Percentiles rank a stretch among this genome's conserved stretches.
phyloP scores from a whole-genome alignment of 202 grass and related monocot species.

The Panicum hallii region DNA sequence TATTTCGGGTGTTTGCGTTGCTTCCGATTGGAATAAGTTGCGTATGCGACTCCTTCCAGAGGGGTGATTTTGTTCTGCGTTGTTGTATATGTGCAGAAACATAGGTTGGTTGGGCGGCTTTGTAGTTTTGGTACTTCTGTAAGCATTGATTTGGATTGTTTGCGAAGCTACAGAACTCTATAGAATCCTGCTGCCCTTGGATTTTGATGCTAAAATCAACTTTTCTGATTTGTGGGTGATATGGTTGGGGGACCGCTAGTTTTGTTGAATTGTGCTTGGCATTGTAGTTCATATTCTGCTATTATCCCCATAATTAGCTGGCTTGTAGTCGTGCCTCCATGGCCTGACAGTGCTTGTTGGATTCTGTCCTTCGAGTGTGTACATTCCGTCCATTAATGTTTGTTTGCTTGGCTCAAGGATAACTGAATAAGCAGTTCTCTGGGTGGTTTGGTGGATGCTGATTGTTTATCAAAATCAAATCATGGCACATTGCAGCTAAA shows the following conservation, averaged over 20 bases:
- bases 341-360: background rate
- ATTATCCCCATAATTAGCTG: background rate
- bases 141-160: background rate
- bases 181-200: background rate
- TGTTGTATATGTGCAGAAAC: background rate
- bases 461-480: background rate
- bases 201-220: background rate
- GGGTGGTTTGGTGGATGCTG: background rate
- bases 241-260: background rate
- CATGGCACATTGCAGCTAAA: background rate
- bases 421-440: background rate
- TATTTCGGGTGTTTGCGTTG: background rate
- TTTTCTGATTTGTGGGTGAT: constrained; percentile 5
- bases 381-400: background rate
- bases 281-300: background rate
- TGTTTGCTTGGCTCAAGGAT: background rate
- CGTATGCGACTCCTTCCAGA: background rate
- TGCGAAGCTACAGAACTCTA: background rate
- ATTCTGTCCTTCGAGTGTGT: background rate
- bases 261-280: background rate
- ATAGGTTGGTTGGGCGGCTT: background rate
- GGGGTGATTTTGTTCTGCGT: too few relatives aligned
- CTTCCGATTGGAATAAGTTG: constrained; percentile 23
- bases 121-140: background rate
- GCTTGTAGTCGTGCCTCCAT: background rate